A percentile compares a stretch with the other conserved stretches of the same genome.
Evolutionary conservation across 495 filamentous ascomycete species (phyloP).

Genomic region (Terfezia claveryi): DNA sequence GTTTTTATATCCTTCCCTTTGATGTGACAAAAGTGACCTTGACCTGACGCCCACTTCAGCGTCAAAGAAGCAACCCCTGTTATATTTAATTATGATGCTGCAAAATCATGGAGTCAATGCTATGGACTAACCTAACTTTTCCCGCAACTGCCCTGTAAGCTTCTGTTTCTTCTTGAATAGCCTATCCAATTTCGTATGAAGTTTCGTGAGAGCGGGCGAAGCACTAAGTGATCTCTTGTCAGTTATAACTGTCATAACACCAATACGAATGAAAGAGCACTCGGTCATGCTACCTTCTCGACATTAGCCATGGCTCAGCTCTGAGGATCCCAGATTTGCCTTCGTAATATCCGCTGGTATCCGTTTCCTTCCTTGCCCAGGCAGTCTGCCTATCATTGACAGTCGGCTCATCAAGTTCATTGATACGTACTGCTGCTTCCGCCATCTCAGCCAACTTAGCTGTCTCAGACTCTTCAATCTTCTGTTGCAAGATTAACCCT

Average conservation of each 20-base stretch:
- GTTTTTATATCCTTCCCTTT: conserved; percentile 49
- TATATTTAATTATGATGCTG: not conserved
- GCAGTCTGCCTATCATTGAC: conserved; percentile 23
- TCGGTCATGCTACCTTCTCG: conserved; percentile 22
- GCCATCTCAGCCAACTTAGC: conserved; percentile 46
- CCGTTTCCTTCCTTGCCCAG: conserved; percentile 17
- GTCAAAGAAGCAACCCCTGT: conserved; percentile 36
- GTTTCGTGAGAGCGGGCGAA: conserved; percentile 35
- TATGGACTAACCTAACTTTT: conserved; percentile 22
- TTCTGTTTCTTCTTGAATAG: conserved; percentile 34
- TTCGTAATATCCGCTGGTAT: conserved; percentile 20
- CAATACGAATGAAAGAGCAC: too few species aligned
- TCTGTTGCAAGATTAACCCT: conserved; percentile 56
- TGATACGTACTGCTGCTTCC: conserved; percentile 34
- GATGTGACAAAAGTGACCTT: conserved; percentile 78
- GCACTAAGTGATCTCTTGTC: conserved; percentile 24
- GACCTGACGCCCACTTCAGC: conserved; percentile 58
- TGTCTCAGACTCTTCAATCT: conserved; percentile 46
- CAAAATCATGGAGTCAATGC: conserved; percentile 5
- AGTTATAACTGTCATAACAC: too few species aligned
- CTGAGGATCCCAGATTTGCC: conserved; percentile 28
- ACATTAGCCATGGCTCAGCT: conserved; percentile 71
- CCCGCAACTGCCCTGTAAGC: conserved; percentile 38
- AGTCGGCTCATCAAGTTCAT: conserved; percentile 27
- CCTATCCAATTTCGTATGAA: conserved; percentile 42